Evolutionary conservation across 257 asterid species (phyloP), one percentile per base, ranked within the genome.

Genomic region (Jaltomata sinuosa): DNA sequence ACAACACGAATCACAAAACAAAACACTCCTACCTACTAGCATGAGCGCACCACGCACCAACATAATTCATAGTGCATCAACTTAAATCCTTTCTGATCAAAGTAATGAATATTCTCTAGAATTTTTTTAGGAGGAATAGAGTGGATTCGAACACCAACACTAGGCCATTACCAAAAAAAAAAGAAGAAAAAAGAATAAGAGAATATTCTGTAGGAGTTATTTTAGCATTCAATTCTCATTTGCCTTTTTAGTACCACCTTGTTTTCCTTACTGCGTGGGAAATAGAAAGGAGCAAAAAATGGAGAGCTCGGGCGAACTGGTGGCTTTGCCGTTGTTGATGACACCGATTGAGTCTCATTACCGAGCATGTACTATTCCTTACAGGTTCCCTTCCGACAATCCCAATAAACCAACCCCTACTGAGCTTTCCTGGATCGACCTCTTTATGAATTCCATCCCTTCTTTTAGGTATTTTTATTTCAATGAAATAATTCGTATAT

Each of bases 231-330:
- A 57, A 21, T 0, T 21, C 45, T 38, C 45, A 8, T 38, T 38
- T 38, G 45, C 45, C 45, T 38, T 3, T 6, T 38, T 25, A n/a
- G n/a, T n/a, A n/a, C n/a, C n/a, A n/a, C n/a, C n/a, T n/a, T n/a
- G n/a, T 19, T 54, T 54, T 2, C 25, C 61, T 4, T 54, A 54
- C 61, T 21, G 29, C 64, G 22, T 8, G 29, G 29, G 22, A 38
- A 55, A 55, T 16, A 57, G 42, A 38, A 38, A 59, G 68, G 19
- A 5, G 47, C 18, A 38, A 57, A 79, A 25, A 62, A 94, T 96
- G 99, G 99, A 94, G 97, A 94, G 97, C 93, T 85, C 95, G 3
- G 93, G 99, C 45, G 98, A 96, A 91, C 64, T 95, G 91, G 97
- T 95, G 83, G 59, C 90, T 62, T 90, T 97, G 80, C 99, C 99